These are phyloP conservation scores for Globisporangium radiosum DNA, from an alignment of 352 stramenopile species.

Conservation along the genomic window DNA sequence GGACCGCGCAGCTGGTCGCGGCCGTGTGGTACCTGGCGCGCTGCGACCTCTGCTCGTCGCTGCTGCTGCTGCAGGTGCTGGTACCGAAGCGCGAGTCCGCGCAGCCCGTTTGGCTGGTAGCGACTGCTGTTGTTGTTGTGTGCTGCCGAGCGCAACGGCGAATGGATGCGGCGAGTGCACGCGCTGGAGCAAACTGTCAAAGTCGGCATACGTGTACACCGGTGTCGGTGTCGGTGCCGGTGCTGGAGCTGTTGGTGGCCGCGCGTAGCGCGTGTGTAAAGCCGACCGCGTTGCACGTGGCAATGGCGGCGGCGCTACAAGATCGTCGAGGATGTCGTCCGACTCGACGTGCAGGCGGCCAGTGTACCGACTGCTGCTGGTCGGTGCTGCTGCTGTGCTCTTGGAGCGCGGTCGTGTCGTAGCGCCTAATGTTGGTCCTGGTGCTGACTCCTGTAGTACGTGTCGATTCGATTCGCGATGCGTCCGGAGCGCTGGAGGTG, in stretches of 20 bases:
- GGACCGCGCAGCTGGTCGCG: neutral
- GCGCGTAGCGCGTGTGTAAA: too few species aligned
- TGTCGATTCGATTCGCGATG: too few species aligned
- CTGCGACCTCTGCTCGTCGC: neutral
- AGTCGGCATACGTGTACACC: slow-evolving; percentile 20
- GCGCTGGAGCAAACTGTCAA: slow-evolving; percentile 35
- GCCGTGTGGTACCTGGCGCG: neutral
- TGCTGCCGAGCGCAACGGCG: neutral
- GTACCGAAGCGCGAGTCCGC: neutral
- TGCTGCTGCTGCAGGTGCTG: neutral
- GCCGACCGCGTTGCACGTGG: neutral
- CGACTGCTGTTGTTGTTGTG: too few species aligned
- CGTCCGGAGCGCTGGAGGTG: neutral
- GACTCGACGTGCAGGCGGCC: neutral
- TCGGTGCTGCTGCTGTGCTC: neutral
- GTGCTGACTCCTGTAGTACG: neutral
- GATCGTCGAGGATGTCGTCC: slow-evolving; percentile 38
- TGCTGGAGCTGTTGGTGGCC: slow-evolving; percentile 12
- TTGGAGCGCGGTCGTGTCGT: neutral
- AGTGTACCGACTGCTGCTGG: too few species aligned
- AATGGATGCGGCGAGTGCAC: slow-evolving; percentile 24
- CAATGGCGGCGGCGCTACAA: slow-evolving; percentile 9
- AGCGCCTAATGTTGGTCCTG: neutral
- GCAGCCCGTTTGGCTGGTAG: too few species aligned
- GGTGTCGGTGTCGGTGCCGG: slow-evolving; percentile 1